Evolutionary conservation across 345 rosid genomes (phyloP), one percentile per base, ranked within the genome.

Genomic region (Populus nigra): DNA sequence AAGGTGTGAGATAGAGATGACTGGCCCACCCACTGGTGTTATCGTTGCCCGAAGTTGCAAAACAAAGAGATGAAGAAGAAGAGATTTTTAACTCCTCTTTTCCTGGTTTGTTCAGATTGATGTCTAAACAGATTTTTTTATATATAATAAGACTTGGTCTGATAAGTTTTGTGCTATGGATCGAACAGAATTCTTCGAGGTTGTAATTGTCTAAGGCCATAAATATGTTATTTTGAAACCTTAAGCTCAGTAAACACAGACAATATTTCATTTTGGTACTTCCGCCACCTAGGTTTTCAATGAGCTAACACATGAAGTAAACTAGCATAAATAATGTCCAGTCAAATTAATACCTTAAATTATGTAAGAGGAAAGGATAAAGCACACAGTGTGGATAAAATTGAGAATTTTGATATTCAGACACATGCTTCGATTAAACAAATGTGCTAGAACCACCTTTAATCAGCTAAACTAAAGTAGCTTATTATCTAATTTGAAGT

Each of bases 21-120:
- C 89, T 2, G 86, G 94, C 80, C 99, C 98, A 35, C 99, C 99
- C 36, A 82, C 83, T 1, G 99, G 99, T 31, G 84, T 82, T 23
- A 81, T 95, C 45, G 85, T 92, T 53, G 81, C 84, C 71, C 88
- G 84, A 66, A 85, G 69, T 75, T 93, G 98, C 88, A 87, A 82
- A 63, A 89, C 92, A 31, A 90, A 83, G 78, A 87, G 89, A 85
- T 90, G 83, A 90, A 27, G 72, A 67, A n/a, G 73, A 62, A 57
- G 50, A 43, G 9, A 13, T 55, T 73, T 71, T 71, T 47, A 27
- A 49, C 65, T 70, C 71, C 53, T 33, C 68, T 41, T 66, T 71
- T 31, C 38, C 39, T 49, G 25, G 45, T 39, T 67, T 71, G 79
- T 43, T 74, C n/a, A 61, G 77, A 74, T 80, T 73, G 68, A 80